Base-by-base conservation (phyloP, 768 basidiomycete species). In the Hypholoma fasciculare region DNA sequence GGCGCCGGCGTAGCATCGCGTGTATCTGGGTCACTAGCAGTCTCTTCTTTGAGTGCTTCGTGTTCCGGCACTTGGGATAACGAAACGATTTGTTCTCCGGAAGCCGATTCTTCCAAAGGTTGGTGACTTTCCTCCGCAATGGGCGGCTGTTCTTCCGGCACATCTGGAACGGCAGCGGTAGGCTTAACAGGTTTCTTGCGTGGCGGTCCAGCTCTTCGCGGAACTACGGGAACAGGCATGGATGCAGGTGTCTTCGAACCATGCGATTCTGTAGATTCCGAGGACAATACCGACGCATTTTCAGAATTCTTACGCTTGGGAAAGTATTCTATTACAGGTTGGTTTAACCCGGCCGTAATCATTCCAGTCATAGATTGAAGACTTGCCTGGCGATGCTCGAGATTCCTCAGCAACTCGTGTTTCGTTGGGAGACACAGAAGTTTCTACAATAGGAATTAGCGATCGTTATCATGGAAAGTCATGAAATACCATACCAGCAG, bases 191-290 rank as follows among this genome's bases (percentile, higher is more conserved):
- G 67, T 65, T 89, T 89, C 72, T 80, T 86, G 42, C 91, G 78
- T 8, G 92, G 92, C 49, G 89, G 90, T 3, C 80, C 91, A 23
- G 89, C 81, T 4, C 92, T 82, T 44, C 88, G 84, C 43, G 92
- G 91, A 16, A 77, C 86, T 13, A 83, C 81, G 13, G 91, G 90
- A 4, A 90, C 77, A 19, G 91, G 90, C 86, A 94, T 92, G 0
- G 84, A 77, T 5, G 75, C 60, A 16, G 83, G 82, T 20, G 71
- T 73, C 37, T 77, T 79, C 11, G 76, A 56, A 4, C 73, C 64
- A 36, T 72, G 70, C 0, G 74, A 56, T 16, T 70, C 68, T 4
- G 49, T 58, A 4, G 67, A 65, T 2, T 75, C 74, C 13, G 62
- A 23, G 13, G 75, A 72, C 16, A 63, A 55, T 13, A 65, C 17